Evolutionary conservation across 176 grass and related monocot species (phyloP).

Genomic region (Areca catechu): DNA sequence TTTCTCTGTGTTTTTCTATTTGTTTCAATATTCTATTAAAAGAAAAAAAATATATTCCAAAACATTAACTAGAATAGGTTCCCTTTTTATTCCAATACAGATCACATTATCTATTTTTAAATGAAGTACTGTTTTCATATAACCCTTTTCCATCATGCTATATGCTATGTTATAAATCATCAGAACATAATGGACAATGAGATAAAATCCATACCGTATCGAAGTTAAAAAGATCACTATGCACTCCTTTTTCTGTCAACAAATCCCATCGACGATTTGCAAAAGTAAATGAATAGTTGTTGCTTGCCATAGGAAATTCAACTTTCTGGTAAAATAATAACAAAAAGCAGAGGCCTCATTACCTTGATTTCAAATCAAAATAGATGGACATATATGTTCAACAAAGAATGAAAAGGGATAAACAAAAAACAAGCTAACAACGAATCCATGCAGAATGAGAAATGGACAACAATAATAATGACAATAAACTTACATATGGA

Average conservation of each 20-base stretch:
- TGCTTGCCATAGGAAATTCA: slow-evolving; percentile 94
- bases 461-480: not conserved
- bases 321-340: slow-evolving; percentile 48
- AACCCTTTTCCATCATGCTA: too few species aligned
- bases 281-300: slow-evolving; percentile 61
- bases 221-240: slow-evolving; percentile 65
- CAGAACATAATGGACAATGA: too few species aligned
- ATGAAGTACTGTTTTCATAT: too few species aligned
- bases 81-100: too few species aligned
- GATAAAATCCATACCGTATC: slow-evolving; percentile 46
- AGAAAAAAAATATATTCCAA: too few species aligned
- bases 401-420: slow-evolving; percentile 7
- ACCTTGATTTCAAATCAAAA: not conserved
- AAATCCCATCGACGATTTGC: slow-evolving; percentile 83
- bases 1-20: too few species aligned
- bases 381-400: not conserved
- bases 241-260: slow-evolving; percentile 45
- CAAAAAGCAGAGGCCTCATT: slow-evolving; percentile 11
- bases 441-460: not conserved
- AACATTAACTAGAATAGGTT: too few species aligned
- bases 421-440: not conserved
- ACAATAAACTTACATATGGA: slow-evolving; percentile 46
- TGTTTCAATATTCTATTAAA: too few species aligned
- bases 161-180: too few species aligned
- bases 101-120: too few species aligned